Percentiles rank a stretch among this genome's conserved stretches.
These are phyloP conservation scores for Auricularia auricula-judae DNA, from an alignment of 768 basidiomycete species.

Conservation along the genomic window DNA sequence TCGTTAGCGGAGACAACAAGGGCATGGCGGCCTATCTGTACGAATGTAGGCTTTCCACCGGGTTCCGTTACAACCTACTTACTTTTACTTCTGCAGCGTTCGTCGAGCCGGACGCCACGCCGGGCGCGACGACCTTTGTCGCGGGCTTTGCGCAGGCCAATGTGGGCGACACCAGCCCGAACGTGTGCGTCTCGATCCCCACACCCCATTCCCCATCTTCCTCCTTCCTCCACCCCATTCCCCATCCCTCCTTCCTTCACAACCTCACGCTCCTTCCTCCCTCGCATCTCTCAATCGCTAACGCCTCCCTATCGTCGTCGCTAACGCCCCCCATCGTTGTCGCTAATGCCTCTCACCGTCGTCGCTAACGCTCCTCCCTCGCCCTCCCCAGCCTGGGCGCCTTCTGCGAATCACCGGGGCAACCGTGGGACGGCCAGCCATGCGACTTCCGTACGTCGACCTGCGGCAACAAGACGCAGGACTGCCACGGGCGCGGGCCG, in stretches of 20 bases:
- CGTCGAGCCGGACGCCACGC: constrained; percentile 47
- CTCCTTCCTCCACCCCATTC: too few relatives aligned
- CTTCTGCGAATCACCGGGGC: constrained; percentile 67
- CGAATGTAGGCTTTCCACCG: constrained; percentile 28
- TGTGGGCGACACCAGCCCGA: constrained; percentile 55
- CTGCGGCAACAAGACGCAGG: constrained; percentile 54
- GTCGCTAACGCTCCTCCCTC: constrained; percentile 25
- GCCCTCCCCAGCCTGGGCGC: constrained; percentile 40
- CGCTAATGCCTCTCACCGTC: too few relatives aligned
- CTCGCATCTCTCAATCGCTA: too few relatives aligned
- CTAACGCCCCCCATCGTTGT: too few relatives aligned
- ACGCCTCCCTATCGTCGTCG: too few relatives aligned
- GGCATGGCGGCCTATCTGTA: constrained; percentile 78
- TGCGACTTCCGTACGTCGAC: constrained; percentile 68
- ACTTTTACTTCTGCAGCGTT: constrained; percentile 24
- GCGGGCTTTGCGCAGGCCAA: constrained; percentile 77
- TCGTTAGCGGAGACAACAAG: constrained; percentile 76
- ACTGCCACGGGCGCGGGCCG: constrained; percentile 68
- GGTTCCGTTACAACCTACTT: constrained; percentile 1
- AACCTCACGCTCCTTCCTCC: too few relatives aligned
- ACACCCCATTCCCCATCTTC: too few relatives aligned
- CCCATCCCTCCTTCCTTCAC: too few relatives aligned
- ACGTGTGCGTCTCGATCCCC: background rate
- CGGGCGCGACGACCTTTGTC: constrained; percentile 59
- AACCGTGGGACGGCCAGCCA: constrained; percentile 50